Percentiles rank a stretch among this genome's conserved stretches.
Conservation (phyloP, 495 filamentous ascomycete species). For the Neurospora sp. region DNA sequence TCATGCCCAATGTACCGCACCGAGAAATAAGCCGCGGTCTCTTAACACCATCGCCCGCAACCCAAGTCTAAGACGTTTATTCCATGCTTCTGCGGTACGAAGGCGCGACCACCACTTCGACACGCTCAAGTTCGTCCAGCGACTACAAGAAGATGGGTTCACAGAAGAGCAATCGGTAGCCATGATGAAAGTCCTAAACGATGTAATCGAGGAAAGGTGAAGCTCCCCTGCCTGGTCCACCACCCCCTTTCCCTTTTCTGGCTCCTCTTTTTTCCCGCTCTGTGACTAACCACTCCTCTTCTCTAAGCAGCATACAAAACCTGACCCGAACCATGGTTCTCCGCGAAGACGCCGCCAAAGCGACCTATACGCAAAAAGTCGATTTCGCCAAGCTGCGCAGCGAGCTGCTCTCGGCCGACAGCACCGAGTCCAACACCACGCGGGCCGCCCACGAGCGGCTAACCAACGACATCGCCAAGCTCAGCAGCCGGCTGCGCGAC, state of each 20-base stretch:
- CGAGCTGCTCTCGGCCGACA: conserved; percentile 83
- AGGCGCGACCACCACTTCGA: conserved; percentile 90
- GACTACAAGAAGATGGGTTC: conserved; percentile 83
- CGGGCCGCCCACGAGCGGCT: conserved; percentile 85
- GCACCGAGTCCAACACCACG: conserved; percentile 78
- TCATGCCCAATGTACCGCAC: neutral
- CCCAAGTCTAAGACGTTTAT: conserved; percentile 36
- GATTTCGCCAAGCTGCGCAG: conserved; percentile 98
- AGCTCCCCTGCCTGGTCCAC: neutral
- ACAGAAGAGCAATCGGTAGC: conserved; percentile 90
- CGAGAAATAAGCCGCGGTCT: neutral
- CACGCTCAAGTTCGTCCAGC: conserved; percentile 92
- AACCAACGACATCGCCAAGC: conserved; percentile 86
- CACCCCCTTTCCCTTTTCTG: neutral
- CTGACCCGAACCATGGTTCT: conserved; percentile 96
- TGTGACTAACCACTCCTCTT: neutral
- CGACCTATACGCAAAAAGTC: conserved; percentile 96
- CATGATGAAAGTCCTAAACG: conserved; percentile 94
- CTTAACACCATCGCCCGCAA: conserved; percentile 11
- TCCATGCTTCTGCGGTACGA: conserved; percentile 56
- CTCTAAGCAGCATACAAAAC: conserved; percentile 69
- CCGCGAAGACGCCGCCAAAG: conserved; percentile 78
- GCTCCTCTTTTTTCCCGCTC: neutral
- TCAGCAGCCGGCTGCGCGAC: conserved; percentile 79
- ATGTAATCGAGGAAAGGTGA: conserved; percentile 90